Base-by-base conservation (phyloP, 345 rosid genomes). In the Populus simonii region DNA sequence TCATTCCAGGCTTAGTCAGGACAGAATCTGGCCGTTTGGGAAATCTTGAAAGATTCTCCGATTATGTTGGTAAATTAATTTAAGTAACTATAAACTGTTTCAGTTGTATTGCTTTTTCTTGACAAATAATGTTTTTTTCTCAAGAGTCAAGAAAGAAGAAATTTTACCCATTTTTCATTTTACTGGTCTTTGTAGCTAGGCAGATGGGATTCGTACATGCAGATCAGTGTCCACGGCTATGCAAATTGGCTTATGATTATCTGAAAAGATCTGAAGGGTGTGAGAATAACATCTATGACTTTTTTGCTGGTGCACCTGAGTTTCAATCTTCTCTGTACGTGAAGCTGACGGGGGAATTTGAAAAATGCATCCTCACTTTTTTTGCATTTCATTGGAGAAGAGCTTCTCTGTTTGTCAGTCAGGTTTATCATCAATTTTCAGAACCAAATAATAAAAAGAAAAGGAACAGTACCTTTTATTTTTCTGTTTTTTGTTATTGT, bases 271-370 rank as follows among this genome's bases (percentile, higher is more conserved):
- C 87, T 1, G 90, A 90, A 73, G 89, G 96, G 15, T 86, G 88
- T 51, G 99, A 93, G 82, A 89, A 85, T 9, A 94, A 92, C 57
- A 91, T 95, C 55, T 95, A 85, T 76, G 79, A 92, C 10, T 91
- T 80, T 71, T 91, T 95, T 77, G 78, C 84, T 22, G 41, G 79
- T 53, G 91, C 90, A 65, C 85, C 90, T 5, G 88, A 90, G 31
- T 95, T 87, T 17, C 94, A 93, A 73, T 76, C 97, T 5, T 76
- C 95, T 5, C 86, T 93, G 72, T 92, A 88, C 72, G 90, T 90
- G 74, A 95, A 91, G 87, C 92, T 96, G 16, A 91, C 91, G n/a
- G 97, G 91, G 80, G 99, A 96, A 84, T 84, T 96, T 36, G 97
- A 96, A 78, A 89, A 96, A 83, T 96, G 99, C 73, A 96, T 89